phyloP scores from a whole-genome alignment of 2,329 filamentous ascomycete genomes.

The Trichoderma sp. region DNA sequence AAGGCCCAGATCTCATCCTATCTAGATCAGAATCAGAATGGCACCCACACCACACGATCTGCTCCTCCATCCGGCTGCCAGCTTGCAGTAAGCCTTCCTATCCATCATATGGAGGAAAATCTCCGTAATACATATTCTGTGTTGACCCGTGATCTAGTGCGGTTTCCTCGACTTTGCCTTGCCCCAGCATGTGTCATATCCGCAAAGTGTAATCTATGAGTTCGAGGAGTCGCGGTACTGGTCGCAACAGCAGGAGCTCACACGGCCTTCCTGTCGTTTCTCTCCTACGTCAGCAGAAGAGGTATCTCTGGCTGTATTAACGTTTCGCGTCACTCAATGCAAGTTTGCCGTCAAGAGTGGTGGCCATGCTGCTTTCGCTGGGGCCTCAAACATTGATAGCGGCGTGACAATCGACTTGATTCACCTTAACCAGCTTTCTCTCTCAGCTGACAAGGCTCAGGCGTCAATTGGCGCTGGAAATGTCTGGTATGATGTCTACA shows the following conservation, averaged over 20 bases:
- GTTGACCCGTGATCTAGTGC: conserved; percentile 20
- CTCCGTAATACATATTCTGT: neutral
- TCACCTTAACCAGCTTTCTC: conserved; percentile 33
- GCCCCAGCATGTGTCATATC: conserved; percentile 22
- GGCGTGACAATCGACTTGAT: conserved; percentile 39
- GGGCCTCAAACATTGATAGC: conserved; percentile 37
- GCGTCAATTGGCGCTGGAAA: conserved; percentile 40
- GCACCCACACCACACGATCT: neutral
- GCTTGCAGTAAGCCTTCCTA: conserved; percentile 10
- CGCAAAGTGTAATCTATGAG: conserved; percentile 22
- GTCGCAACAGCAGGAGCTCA: conserved; percentile 28
- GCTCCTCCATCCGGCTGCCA: neutral
- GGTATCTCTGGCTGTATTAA: conserved; percentile 30
- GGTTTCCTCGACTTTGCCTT: conserved; percentile 25
- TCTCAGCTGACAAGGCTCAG: conserved; percentile 32
- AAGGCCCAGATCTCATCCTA: conserved; percentile 22
- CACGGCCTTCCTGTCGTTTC: conserved; percentile 27
- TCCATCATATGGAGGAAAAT: neutral
- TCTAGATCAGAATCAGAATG: conserved; percentile 8
- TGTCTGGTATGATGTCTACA: conserved; percentile 41
- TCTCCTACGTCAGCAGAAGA: conserved; percentile 27
- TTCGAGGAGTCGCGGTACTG: conserved; percentile 26
- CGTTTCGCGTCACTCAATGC: conserved; percentile 29
- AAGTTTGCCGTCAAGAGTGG: conserved; percentile 42
- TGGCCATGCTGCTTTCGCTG: conserved; percentile 44